Percentiles rank a stretch among this genome's conserved stretches.
Evolutionary conservation across 345 rosid genomes (phyloP).

Genomic region (Kandelia obovata): DNA sequence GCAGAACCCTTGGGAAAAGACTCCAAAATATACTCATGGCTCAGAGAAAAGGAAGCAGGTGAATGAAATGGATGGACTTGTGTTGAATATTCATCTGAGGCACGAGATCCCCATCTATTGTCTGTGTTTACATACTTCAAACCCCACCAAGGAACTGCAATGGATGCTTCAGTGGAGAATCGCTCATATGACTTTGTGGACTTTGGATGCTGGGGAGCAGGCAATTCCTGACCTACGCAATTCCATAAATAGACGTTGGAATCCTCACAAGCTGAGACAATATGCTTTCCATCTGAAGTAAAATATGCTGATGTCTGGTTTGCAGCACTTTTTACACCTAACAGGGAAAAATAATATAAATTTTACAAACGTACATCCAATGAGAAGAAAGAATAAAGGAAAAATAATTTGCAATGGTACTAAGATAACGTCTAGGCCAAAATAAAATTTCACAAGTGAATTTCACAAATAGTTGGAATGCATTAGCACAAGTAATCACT

Average conservation of each 20-base stretch:
- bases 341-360: constrained; percentile 10
- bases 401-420: background rate
- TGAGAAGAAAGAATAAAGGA: background rate
- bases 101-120: constrained; percentile 24
- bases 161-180: constrained; percentile 66
- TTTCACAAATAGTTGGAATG: background rate
- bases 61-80: constrained; percentile 41
- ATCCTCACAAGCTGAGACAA: constrained; percentile 78
- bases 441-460: background rate
- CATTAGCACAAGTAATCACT: background rate
- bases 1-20: constrained; percentile 80
- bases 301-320: constrained; percentile 64
- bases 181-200: constrained; percentile 63
- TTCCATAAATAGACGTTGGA: constrained; percentile 80
- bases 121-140: constrained; percentile 28
- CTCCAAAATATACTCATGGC: constrained; percentile 56
- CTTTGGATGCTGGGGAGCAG: constrained; percentile 32
- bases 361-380: background rate
- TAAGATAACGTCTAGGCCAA: background rate
- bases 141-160: constrained; percentile 86
- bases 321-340: constrained; percentile 55
- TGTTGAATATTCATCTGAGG: constrained; percentile 18
- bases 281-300: constrained; percentile 74
- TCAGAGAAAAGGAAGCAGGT: constrained; percentile 50
- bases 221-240: constrained; percentile 33